These are phyloP conservation scores for Leccinellum luteum DNA, from an alignment of 768 basidiomycete species.

Conservation along the genomic window DNA sequence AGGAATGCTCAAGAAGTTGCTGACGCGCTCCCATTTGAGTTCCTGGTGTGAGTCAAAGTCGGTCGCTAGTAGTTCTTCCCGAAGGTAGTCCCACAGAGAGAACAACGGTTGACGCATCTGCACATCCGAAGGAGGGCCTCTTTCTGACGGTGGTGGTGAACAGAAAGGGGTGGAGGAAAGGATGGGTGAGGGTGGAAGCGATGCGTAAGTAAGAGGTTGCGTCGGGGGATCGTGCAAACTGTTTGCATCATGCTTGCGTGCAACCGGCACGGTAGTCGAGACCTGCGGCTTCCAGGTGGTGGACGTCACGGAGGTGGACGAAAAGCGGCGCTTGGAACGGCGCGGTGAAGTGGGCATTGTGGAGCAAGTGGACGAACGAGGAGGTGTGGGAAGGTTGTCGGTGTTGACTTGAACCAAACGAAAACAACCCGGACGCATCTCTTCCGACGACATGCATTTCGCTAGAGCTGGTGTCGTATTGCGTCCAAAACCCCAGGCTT, in stretches of 20 bases:
- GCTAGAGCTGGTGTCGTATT: constrained; percentile 37
- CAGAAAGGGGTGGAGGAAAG: constrained; percentile 40
- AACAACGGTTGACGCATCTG: constrained; percentile 48
- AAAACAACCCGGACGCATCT: neutral
- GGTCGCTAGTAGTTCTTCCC: constrained; percentile 86
- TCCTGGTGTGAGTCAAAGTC: constrained; percentile 94
- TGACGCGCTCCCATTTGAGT: constrained; percentile 92
- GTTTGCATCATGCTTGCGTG: constrained; percentile 14
- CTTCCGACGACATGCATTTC: constrained; percentile 26
- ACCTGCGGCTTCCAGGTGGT: constrained; percentile 22
- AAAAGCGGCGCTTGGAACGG: constrained; percentile 33
- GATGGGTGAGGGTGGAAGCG: constrained; percentile 73
- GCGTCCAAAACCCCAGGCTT: constrained; percentile 31
- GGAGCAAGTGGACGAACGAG: neutral
- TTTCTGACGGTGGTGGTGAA: constrained; percentile 24
- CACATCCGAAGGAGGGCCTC: constrained; percentile 13
- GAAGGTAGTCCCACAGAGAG: constrained; percentile 89
- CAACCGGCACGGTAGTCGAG: constrained; percentile 8
- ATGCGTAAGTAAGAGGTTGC: constrained; percentile 60
- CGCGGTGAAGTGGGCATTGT: constrained; percentile 33
- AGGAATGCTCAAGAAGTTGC: constrained; percentile 93
- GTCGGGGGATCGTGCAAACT: constrained; percentile 4
- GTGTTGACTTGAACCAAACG: neutral
- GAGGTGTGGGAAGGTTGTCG: constrained; percentile 18
- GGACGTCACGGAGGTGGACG: constrained; percentile 25